Evolutionary conservation across 768 basidiomycete species (phyloP).

Genomic region (Collybiopsis confluens): DNA sequence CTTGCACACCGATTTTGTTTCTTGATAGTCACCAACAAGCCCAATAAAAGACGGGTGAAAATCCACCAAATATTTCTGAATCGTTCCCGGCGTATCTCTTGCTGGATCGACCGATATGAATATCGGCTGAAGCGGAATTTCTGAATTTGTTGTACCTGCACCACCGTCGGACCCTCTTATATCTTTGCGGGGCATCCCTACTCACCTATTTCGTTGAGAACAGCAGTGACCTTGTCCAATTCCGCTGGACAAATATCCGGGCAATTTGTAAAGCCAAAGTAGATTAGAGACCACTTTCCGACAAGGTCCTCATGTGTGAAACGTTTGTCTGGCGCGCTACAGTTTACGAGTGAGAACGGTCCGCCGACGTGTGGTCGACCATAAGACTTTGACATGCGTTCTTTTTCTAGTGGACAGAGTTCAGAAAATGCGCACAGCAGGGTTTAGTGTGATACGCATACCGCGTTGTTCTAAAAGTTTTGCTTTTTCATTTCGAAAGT

Average conservation of each 20-base stretch:
- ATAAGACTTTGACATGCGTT: constrained; percentile 65
- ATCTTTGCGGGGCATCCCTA: neutral
- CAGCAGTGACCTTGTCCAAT: constrained; percentile 86
- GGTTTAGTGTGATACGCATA: too few species aligned
- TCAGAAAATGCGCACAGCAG: too few species aligned
- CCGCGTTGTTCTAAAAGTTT: constrained; percentile 73
- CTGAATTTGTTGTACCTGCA: constrained; percentile 60
- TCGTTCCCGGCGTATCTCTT: constrained; percentile 65
- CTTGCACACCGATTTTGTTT: constrained; percentile 86
- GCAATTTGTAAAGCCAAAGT: constrained; percentile 99
- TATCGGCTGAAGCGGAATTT: constrained; percentile 76
- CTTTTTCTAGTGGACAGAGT: constrained; percentile 51
- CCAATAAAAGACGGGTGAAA: constrained; percentile 92
- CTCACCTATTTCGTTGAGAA: constrained; percentile 72
- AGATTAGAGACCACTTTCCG: constrained; percentile 88
- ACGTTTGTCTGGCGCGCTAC: constrained; percentile 14
- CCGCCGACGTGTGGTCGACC: constrained; percentile 91
- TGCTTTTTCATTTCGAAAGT: constrained; percentile 86
- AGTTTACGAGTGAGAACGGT: constrained; percentile 71
- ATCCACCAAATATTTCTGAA: constrained; percentile 67
- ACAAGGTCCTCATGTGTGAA: constrained; percentile 84
- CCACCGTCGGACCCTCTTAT: constrained; percentile 20
- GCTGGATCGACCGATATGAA: constrained; percentile 98
- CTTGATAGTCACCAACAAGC: constrained; percentile 73
- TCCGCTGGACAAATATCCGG: constrained; percentile 99